Percentiles rank a stretch among this genome's conserved stretches.
These are phyloP conservation scores for Maudiozyma turicensis DNA, from an alignment of 805 yeast species.

Conservation along the genomic window DNA sequence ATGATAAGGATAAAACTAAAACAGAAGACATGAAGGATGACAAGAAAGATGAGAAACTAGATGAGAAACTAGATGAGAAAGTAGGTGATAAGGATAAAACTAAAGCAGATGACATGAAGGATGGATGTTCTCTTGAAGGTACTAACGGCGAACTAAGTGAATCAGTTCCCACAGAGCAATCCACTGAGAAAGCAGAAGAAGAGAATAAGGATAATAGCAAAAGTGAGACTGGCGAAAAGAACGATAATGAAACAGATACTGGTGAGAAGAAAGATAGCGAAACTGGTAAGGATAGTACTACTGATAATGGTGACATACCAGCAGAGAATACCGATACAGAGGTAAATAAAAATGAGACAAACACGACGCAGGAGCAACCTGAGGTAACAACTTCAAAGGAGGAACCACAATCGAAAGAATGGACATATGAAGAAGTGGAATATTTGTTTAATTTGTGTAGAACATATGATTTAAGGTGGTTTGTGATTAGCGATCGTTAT, in stretches of 20 bases:
- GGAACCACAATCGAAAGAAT: slow-evolving; percentile 19
- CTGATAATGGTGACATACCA: slow-evolving; percentile 11
- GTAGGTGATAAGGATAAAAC: background rate
- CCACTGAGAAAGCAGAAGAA: background rate
- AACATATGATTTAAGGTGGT: slow-evolving; percentile 47
- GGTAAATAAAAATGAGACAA: background rate
- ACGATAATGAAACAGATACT: background rate
- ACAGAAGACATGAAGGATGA: slow-evolving; percentile 11
- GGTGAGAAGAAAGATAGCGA: slow-evolving; percentile 6
- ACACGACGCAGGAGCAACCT: background rate
- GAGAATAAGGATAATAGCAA: background rate
- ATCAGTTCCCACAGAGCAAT: background rate
- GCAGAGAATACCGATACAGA: slow-evolving; percentile 1
- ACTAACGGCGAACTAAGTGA: background rate
- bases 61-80: background rate
- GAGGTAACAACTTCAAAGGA: background rate
- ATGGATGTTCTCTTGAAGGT: background rate
- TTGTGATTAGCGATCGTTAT: slow-evolving; percentile 55
- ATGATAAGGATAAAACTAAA: background rate
- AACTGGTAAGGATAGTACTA: slow-evolving; percentile 18
- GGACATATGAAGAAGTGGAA: slow-evolving; percentile 73
- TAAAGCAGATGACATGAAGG: slow-evolving; percentile 8
- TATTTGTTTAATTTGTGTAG: slow-evolving; percentile 67
- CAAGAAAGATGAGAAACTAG: slow-evolving; percentile 14
- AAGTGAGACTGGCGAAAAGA: background rate